Conservation (phyloP, 2,329 filamentous ascomycete genomes). For the Emmonsiellopsis sp. region DNA sequence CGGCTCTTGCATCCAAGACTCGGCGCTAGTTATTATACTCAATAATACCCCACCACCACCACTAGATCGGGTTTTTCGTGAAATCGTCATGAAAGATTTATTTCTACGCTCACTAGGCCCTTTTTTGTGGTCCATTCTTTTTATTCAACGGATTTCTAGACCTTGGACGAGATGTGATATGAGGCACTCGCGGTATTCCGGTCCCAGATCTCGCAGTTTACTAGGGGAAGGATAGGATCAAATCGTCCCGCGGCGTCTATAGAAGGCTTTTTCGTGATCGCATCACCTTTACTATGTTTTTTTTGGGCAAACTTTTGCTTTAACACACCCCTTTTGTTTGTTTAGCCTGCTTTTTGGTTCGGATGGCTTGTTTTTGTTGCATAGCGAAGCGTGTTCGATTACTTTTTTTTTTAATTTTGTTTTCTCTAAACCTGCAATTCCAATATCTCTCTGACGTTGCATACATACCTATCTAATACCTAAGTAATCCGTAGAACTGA, state of each 20-base stretch:
- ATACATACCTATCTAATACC: too few species aligned
- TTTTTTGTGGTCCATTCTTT: too few species aligned
- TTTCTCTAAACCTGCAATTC: too few species aligned
- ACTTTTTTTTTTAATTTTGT: background rate
- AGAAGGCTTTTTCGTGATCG: background rate
- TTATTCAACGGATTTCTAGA: background rate
- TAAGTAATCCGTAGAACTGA: too few species aligned
- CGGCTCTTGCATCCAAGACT: conserved; percentile 26
- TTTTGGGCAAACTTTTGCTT: background rate
- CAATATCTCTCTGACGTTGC: too few species aligned
- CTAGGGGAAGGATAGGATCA: background rate
- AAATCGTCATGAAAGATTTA: background rate
- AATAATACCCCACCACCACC: background rate
- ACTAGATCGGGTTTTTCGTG: background rate
- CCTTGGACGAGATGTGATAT: background rate
- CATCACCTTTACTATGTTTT: background rate
- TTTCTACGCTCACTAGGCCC: background rate
- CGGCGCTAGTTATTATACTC: conserved; percentile 17
- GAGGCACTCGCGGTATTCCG: background rate
- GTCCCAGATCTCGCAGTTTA: background rate
- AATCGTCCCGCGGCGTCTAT: background rate
- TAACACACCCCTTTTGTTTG: background rate
- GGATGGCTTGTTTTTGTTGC: background rate
- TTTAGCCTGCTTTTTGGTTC: background rate
- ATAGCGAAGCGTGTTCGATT: conserved; percentile 2